A percentile compares a stretch with the other conserved stretches of the same genome.
These are phyloP conservation scores for Suhomyces bolitotheri DNA, from an alignment of 1,139 yeast genomes.

Conservation along the genomic window DNA sequence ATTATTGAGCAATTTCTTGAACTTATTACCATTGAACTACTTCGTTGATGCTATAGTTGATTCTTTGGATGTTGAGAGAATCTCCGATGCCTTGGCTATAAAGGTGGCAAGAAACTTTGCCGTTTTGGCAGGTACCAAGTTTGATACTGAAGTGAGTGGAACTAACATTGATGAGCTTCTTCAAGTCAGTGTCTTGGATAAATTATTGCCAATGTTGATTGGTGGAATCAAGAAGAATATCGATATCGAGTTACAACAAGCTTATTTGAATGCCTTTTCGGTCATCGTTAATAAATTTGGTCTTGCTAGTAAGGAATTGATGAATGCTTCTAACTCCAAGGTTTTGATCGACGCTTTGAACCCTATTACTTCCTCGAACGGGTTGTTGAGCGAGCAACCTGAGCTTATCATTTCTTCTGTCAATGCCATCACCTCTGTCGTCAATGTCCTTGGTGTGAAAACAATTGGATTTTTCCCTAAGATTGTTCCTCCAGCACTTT, in stretches of 20 bases:
- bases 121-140: slow-evolving; percentile 63
- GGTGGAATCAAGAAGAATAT: slow-evolving; percentile 42
- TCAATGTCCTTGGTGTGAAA: slow-evolving; percentile 79
- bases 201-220: slow-evolving; percentile 50
- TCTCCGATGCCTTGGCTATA: slow-evolving; percentile 35
- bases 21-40: slow-evolving; percentile 70
- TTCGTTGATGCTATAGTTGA: slow-evolving; percentile 68
- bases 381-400: slow-evolving; percentile 51
- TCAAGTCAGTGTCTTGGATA: slow-evolving; percentile 42
- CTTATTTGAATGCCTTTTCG: slow-evolving; percentile 70
- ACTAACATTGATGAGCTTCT: slow-evolving; percentile 41
- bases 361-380: slow-evolving; percentile 53
- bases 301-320: slow-evolving; percentile 28
- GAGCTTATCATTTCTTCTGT: slow-evolving; percentile 77
- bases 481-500: slow-evolving; percentile 73
- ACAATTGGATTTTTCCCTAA: slow-evolving; percentile 82
- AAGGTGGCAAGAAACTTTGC: slow-evolving; percentile 55
- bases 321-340: slow-evolving; percentile 42
- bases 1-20: slow-evolving; percentile 61
- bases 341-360: slow-evolving; percentile 51
- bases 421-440: slow-evolving; percentile 67
- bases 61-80: slow-evolving; percentile 50
- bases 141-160: slow-evolving; percentile 57
- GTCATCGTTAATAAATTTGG: slow-evolving; percentile 66
- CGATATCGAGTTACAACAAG: slow-evolving; percentile 57